Evolutionary conservation across 495 filamentous ascomycete genomes (phyloP).

Genomic region (Trypethelium eluteriae): DNA sequence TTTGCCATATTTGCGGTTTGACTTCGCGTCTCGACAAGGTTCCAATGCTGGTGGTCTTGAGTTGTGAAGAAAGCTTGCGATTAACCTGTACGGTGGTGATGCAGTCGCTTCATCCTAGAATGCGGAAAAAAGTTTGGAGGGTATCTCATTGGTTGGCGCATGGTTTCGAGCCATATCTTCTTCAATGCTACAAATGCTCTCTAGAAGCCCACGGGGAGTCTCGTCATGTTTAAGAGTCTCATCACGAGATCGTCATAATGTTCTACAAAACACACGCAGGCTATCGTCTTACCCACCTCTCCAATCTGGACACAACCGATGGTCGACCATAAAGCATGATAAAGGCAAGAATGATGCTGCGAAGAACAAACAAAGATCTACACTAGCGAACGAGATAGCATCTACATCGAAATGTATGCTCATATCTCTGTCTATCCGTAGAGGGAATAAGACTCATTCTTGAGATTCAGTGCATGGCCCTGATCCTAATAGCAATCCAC

Average conservation of each 20-base stretch:
- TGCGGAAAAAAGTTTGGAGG: conserved; percentile 1
- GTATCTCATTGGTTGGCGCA: not conserved
- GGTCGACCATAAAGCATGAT: conserved; percentile 92
- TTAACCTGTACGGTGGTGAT: not conserved
- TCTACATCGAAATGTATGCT: conserved; percentile 49
- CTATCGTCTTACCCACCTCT: conserved; percentile 47
- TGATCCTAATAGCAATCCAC: conserved; percentile 63
- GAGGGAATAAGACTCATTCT: conserved; percentile 19
- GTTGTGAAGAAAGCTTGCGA: not conserved
- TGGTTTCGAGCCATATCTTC: not conserved
- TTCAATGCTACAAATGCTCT: conserved; percentile 14
- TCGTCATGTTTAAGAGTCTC: not conserved
- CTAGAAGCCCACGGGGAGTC: conserved; percentile 3
- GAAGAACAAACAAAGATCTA: conserved; percentile 43
- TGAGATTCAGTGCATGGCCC: conserved; percentile 51
- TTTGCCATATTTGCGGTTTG: not conserved
- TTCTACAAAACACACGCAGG: conserved; percentile 24
- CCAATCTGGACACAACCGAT: conserved; percentile 74
- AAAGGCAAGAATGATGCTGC: conserved; percentile 70
- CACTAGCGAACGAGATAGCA: conserved; percentile 46
- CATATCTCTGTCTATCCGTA: not conserved
- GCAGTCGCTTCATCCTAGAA: not conserved
- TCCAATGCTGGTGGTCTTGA: not conserved
- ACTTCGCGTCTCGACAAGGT: not conserved
- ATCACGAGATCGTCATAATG: not conserved